Conservation (phyloP, 805 yeast species). For the Starmerella sp. region DNA sequence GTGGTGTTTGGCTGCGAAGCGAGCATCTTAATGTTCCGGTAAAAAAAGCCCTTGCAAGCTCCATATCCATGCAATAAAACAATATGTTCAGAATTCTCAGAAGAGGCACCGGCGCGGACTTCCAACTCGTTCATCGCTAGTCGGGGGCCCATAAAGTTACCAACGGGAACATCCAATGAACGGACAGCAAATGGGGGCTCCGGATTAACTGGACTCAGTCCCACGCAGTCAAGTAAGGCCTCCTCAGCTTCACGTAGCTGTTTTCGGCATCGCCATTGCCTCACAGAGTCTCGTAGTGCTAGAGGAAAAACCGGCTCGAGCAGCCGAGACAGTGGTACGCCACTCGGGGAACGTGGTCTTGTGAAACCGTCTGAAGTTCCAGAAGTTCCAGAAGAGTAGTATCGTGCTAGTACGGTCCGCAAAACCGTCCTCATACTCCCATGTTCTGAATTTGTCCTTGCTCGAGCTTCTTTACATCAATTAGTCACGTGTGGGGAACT, state of each 20-base stretch:
- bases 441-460: not conserved
- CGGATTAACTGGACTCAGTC: constrained; percentile 32
- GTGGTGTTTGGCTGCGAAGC: constrained; percentile 41
- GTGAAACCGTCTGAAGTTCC: not conserved
- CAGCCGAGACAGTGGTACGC: constrained; percentile 25
- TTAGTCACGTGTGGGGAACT: not conserved
- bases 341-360: constrained; percentile 31
- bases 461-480: not conserved
- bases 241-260: constrained; percentile 35
- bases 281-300: constrained; percentile 30
- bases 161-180: constrained; percentile 33
- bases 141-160: not conserved
- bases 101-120: constrained; percentile 28
- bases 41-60: constrained; percentile 75
- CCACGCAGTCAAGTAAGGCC: constrained; percentile 43
- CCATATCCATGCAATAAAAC: constrained; percentile 89
- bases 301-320: constrained; percentile 29
- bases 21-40: constrained; percentile 52
- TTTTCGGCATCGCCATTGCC: constrained; percentile 36
- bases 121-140: constrained; percentile 59
- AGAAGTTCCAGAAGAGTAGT: not conserved
- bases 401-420: not conserved
- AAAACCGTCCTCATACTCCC: not conserved
- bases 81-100: constrained; percentile 36
- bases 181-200: constrained; percentile 17